Percentiles rank a stretch among this genome's conserved stretches.
Conservation (phyloP, 169 alveolate genomes). For the Eimeria sp. region DNA sequence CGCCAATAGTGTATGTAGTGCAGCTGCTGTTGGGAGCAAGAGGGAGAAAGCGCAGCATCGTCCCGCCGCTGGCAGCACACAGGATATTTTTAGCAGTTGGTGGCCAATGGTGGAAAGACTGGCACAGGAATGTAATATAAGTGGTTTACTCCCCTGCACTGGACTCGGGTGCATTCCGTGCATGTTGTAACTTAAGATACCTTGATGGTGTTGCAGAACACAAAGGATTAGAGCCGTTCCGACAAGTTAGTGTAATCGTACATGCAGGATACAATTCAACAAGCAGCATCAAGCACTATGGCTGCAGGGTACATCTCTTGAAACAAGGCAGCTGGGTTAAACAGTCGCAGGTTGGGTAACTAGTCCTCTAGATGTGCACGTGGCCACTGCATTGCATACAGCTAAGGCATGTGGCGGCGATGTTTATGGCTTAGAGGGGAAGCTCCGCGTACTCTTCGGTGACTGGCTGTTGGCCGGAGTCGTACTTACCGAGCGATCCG, state of each 20-base stretch:
- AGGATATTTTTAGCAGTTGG: neutral
- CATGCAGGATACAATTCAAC: neutral
- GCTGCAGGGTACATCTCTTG: neutral
- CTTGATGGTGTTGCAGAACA: neutral
- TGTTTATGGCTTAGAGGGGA: neutral
- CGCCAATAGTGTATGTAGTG: neutral
- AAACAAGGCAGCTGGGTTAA: neutral
- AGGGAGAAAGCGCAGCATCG: neutral
- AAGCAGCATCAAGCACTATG: neutral
- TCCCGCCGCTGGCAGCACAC: neutral
- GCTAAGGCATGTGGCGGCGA: neutral
- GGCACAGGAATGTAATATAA: neutral
- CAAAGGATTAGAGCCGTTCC: neutral
- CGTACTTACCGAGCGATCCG: neutral
- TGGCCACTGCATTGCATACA: neutral
- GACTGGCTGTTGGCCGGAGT: neutral
- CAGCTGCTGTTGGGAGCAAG: neutral
- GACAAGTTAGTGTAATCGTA: neutral
- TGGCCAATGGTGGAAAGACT: neutral
- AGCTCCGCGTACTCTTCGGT: neutral
- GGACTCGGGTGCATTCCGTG: neutral
- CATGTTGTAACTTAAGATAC: neutral
- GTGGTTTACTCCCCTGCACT: neutral
- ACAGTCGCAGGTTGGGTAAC: neutral
- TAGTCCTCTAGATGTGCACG: neutral